Percentiles rank a stretch among this genome's conserved stretches.
Evolutionary conservation across 2,329 filamentous ascomycete species (phyloP).

Genomic region (Chaetomiaceae sp.): DNA sequence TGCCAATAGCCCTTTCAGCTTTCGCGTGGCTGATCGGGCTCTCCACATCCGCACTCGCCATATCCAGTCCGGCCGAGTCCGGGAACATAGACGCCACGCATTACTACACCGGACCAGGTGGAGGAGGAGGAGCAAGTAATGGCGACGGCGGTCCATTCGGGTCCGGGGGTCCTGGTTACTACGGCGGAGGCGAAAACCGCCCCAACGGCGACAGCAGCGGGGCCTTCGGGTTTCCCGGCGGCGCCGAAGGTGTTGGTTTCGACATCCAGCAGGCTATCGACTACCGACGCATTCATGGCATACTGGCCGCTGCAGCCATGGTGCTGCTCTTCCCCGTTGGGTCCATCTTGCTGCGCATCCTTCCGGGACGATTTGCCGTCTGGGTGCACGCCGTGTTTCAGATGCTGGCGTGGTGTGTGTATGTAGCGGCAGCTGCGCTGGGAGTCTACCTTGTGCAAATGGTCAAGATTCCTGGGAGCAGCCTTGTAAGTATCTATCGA

Average conservation of each 20-base stretch:
- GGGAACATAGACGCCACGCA: no score
- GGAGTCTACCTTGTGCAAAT: constrained; percentile 37
- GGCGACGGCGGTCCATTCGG: no score
- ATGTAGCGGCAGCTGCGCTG: constrained; percentile 35
- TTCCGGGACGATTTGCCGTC: constrained; percentile 33
- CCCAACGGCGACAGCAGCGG: background rate
- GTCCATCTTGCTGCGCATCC: constrained; percentile 36
- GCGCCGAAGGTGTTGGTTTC: constrained; percentile 18
- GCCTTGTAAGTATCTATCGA: constrained; percentile 30
- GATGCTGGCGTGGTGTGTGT: constrained; percentile 32
- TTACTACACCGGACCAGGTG: no score
- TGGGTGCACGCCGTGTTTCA: constrained; percentile 37
- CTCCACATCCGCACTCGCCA: background rate
- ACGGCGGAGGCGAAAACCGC: no score
- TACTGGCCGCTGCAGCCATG: constrained; percentile 36
- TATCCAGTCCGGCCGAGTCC: no score
- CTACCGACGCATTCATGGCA: constrained; percentile 36
- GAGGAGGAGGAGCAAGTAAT: no score
- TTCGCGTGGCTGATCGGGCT: background rate
- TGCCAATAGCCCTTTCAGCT: background rate
- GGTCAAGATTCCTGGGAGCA: constrained; percentile 29
- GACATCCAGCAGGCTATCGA: constrained; percentile 25
- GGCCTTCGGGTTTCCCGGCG: background rate
- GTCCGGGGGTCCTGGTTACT: no score
- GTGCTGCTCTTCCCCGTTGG: constrained; percentile 40